Base-by-base conservation (phyloP, 129 eudicot species). In the Silybum marianum region DNA sequence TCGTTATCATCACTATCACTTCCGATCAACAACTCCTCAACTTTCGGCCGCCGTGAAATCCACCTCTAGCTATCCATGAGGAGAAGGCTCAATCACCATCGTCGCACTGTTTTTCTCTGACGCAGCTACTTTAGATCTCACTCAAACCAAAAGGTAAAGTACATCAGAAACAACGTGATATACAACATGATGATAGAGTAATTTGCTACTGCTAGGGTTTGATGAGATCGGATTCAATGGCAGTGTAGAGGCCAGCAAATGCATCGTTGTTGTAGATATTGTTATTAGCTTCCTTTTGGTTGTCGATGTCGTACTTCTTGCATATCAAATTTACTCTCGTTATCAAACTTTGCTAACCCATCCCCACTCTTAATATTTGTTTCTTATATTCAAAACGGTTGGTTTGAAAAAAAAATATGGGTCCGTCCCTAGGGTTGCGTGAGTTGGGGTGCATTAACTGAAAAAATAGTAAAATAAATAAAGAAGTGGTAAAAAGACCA, bases 221-320 rank as follows among this genome's bases (percentile, higher is more conserved):
- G 84, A 51, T 86, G 25, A 81, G 81, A 73, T 86, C 89, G 22
- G 88, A 46, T 73, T 83, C 80, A 39, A 89, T 76, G 71, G 78
- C 81, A 26, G 88, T 51, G 81, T 86, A 89, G 30, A 88, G 87
- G 12, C 85, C 84, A 13, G 82, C 79, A 23, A 89, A 89, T 38
- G 86, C 80, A 51, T 89, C 92, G 26, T 38, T 85, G 9, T 69
- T 78, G 71, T 79, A 16, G 28, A 42, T 72, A 36, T 32, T 76
- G 54, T 67, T 71, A 66, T 54, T 73, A 73, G 80, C 78, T 3
- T 89, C 86, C 62, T 82, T 84, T 39, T 80, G 88, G 67, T 86
- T 89, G 32, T 89, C 85, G 44, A 89, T 54, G 26, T 89, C 92
- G 80, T 89, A 89, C 72, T 83, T 88, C 9, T 80, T 80, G 82